Base-by-base conservation (phyloP, 371 early-diverging fungal species). In the Cladochytrium tenue region DNA sequence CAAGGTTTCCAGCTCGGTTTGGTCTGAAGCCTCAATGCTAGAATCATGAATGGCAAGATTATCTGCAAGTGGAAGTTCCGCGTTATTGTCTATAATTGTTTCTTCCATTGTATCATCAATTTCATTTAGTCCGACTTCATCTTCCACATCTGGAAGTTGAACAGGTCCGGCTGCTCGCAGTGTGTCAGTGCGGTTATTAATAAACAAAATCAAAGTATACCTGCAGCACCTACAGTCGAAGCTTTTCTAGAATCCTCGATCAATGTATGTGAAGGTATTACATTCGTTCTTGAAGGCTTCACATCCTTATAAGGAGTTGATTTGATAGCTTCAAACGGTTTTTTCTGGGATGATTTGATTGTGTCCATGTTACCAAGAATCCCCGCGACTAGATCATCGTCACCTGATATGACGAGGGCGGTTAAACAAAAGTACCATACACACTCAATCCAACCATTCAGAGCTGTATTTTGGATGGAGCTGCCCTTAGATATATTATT, bases 381-480 rank as follows among this genome's bases (percentile, higher is more conserved):
- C n/a, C 28, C 32, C 1, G 17, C 36, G 31, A 26, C n/a, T 31
- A 5, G 56, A 20, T 13, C 27, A 2, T 20, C 17, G n/a, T 30
- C 28, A 20, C 64, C 15, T 43, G 58, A 1, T 26, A 51, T 30
- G 59, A 68, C 15, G 63, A 50, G 34, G 73, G 73, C 34, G 74
- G 57, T 20, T 73, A 68, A 3, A 60, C 71, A 34, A 75, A 68
- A 63, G 74, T 70, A 30, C 62, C 58, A 50, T 67, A 28, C 5
- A 55, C n/a, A n/a, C n/a, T n/a, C n/a, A n/a, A n/a, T n/a, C n/a
- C n/a, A n/a, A n/a, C n/a, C n/a, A n/a, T n/a, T n/a, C n/a, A n/a
- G n/a, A n/a, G n/a, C 15, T 3, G 13, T 64, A 20, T 62, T 31
- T 27, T 62, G 63, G 51, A 57, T 62, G 20, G 32, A 58, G 57